Evolutionary conservation across 352 stramenopile species (phyloP).

Genomic region (Globisporangium recalcitrans): DNA sequence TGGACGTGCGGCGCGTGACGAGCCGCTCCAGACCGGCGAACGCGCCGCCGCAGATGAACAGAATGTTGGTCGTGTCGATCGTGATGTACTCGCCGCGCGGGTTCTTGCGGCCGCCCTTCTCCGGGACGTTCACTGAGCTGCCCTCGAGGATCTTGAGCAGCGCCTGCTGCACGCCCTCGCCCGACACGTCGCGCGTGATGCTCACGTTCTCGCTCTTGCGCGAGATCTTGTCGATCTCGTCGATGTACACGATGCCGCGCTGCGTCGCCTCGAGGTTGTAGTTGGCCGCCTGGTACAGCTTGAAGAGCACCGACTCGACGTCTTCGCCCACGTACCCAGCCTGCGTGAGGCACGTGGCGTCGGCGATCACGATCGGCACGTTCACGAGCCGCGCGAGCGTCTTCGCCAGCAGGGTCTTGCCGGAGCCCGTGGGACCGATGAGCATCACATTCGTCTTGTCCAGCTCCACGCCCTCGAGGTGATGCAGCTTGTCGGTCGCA

Average conservation of each 20-base stretch:
- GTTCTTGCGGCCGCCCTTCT: conserved; percentile 96
- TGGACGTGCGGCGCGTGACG: conserved; percentile 90
- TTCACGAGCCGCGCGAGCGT: conserved; percentile 94
- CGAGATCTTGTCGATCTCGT: conserved; percentile 98
- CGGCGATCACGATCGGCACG: conserved; percentile 96
- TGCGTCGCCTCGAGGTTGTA: conserved; percentile 95
- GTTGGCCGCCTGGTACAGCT: conserved; percentile 95
- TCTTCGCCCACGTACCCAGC: conserved; percentile 98
- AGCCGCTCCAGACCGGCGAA: conserved; percentile 96
- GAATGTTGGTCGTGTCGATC: conserved; percentile 98
- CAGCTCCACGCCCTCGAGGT: conserved; percentile 89
- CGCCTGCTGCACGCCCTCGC: conserved; percentile 98
- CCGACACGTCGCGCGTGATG: conserved; percentile 97
- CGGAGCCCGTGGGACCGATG: conserved; percentile 92
- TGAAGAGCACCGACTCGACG: conserved; percentile 97
- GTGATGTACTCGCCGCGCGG: conserved; percentile 94
- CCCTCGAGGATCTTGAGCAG: conserved; percentile 99
- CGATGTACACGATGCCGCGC: conserved; percentile 97
- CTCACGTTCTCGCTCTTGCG: conserved; percentile 84
- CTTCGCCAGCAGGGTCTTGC: conserved; percentile 97
- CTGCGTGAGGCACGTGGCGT: conserved; percentile 97
- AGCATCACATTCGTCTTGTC: conserved; percentile 99
- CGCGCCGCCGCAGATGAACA: conserved; percentile 98
- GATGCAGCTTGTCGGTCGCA: conserved; percentile 44
- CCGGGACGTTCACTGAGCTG: conserved; percentile 96